Base-by-base conservation (phyloP, 192 early-diverging fungal species). In the Coemansia sp. region DNA sequence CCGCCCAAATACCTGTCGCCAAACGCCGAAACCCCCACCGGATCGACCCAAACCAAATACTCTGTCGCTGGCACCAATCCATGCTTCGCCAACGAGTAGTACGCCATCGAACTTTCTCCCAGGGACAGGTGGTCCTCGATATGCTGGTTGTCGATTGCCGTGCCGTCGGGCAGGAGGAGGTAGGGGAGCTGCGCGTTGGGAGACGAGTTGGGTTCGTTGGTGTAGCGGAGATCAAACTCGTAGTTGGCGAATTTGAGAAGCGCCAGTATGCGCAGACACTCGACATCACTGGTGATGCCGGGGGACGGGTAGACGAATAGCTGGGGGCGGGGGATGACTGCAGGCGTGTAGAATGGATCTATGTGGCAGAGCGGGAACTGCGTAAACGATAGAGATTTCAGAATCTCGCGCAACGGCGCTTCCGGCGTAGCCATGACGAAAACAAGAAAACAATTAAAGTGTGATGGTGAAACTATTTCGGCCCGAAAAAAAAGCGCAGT, bases 341-440 rank as follows among this genome's bases (percentile, higher is more conserved):
- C 52, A 0, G 78, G 39, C 6, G 39, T 52, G 41, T 69, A 80
- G 47, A 80, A 80, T 20, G 78, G 47, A 18, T 64, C 62, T 12
- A 63, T 71, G 34, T 53, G 52, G 3, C 63, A 65, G 1, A 80
- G 66, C 8, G 78, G 78, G 18, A 80, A 65, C 48, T 66, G 61
- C 5, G 78, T 80, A 38, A 80, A 80, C n/a, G 72, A 80, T 39
- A 80, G 59, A 0, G 72, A 66, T 31, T 80, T 80, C 8, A 80
- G 64, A 6, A 80, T 57, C 47, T 80, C 77, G 47, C 77, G 77
- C 50, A 80, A 35, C 13, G 77, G 77, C 36, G 77, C 77, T 20
- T 80, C 77, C 0, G 77, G 63, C 0, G 77, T 80, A n/a, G 77
- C 77, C 77, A 80, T 80, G 37, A 39, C 25, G 7, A 20, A 21